These are phyloP conservation scores for Lentinus polychrous DNA, from an alignment of 1,284 basidiomycete genomes.

Conservation along the genomic window DNA sequence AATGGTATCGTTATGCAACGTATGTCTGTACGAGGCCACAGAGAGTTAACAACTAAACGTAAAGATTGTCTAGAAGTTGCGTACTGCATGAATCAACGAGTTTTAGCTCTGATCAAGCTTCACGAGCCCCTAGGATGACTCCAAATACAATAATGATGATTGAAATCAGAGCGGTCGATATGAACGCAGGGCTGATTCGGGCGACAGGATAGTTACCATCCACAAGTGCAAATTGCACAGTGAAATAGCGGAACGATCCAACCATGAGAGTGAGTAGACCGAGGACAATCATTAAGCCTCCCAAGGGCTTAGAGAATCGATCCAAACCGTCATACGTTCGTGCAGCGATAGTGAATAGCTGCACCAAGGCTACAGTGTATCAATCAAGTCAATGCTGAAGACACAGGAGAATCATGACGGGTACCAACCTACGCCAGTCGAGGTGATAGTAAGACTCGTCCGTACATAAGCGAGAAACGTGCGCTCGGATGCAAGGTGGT, in stretches of 20 bases:
- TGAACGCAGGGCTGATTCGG: slow-evolving; percentile 35
- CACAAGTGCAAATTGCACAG: slow-evolving; percentile 45
- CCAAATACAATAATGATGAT: slow-evolving; percentile 47
- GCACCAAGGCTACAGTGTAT: slow-evolving; percentile 41
- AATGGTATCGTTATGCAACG: no score
- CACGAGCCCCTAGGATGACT: slow-evolving; percentile 30
- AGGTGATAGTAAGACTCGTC: slow-evolving; percentile 49
- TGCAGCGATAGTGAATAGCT: slow-evolving; percentile 45
- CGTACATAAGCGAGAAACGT: slow-evolving; percentile 56
- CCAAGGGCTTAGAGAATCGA: slow-evolving; percentile 45
- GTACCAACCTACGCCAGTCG: slow-evolving; percentile 36
- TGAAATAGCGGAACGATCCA: slow-evolving; percentile 50
- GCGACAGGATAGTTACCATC: slow-evolving; percentile 53
- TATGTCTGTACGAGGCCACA: no score
- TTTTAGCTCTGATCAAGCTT: no score
- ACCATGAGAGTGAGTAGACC: slow-evolving; percentile 44
- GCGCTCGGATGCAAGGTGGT: slow-evolving; percentile 53
- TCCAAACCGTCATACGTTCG: slow-evolving; percentile 25
- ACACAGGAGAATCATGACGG: neutral
- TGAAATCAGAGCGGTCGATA: slow-evolving; percentile 35
- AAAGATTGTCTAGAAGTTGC: no score
- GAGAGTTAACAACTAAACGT: no score
- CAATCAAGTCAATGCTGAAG: neutral
- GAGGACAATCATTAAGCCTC: slow-evolving; percentile 41
- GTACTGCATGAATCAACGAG: no score